Conservation (phyloP, 345 rosid species). For the Psidium guajava region DNA sequence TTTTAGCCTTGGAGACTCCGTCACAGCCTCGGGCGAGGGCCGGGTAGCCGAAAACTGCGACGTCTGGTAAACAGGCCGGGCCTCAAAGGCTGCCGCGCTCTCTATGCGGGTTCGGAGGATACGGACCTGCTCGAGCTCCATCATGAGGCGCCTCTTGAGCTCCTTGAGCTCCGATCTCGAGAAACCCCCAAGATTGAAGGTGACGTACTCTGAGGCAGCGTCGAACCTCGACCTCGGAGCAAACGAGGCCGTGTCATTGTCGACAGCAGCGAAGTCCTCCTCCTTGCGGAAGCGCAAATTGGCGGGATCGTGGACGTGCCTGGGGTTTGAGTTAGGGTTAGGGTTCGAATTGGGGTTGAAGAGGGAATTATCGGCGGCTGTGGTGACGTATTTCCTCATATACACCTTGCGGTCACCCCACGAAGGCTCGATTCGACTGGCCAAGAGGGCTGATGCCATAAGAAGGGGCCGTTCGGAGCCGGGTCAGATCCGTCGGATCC, state of each 20-base stretch:
- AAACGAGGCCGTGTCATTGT: slow-evolving; percentile 7
- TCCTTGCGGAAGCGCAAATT: slow-evolving; percentile 3
- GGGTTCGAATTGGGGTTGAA: slow-evolving; percentile 7
- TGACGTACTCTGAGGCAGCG: slow-evolving; percentile 12
- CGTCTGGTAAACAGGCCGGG: slow-evolving; percentile 5
- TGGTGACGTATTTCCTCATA: slow-evolving; percentile 18
- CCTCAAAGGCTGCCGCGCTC: background rate
- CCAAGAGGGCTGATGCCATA: slow-evolving; percentile 30
- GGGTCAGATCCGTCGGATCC: background rate
- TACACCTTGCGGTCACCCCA: slow-evolving; percentile 28
- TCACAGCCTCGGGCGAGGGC: background rate
- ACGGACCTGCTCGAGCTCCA: slow-evolving; percentile 32
- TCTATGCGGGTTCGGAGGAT: slow-evolving; percentile 15
- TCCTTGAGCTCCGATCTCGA: slow-evolving; percentile 20
- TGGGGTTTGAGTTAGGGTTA: slow-evolving; percentile 7
- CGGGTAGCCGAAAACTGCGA: slow-evolving; percentile 2
- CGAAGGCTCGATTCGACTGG: slow-evolving; percentile 23
- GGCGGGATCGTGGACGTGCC: slow-evolving; percentile 2
- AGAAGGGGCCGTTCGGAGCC: background rate
- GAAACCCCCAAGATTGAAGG: slow-evolving; percentile 9
- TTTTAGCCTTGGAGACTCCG: background rate
- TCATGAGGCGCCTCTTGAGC: slow-evolving; percentile 22
- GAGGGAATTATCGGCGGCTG: background rate
- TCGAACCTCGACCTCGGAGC: slow-evolving; percentile 1
- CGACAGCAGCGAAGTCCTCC: background rate